phyloP scores from a whole-genome alignment of 106 monocot genomes.

The Gastrodia elata region DNA sequence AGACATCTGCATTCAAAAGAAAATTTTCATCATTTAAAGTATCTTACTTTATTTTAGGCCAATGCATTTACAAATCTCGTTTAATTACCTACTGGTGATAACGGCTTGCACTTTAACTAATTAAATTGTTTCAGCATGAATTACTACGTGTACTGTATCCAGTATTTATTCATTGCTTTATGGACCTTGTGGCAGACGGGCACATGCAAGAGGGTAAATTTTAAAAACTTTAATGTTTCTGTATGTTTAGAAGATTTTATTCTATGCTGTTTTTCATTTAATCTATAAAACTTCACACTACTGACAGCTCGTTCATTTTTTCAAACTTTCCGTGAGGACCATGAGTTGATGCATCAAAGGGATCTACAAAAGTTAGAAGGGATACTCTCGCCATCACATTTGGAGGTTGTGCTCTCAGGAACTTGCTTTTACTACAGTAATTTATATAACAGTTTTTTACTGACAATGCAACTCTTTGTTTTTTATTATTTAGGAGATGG shows the following conservation, averaged over 20 bases:
- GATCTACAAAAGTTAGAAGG: slow-evolving; percentile 98
- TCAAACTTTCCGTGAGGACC: slow-evolving; percentile 75
- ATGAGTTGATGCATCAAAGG: slow-evolving; percentile 79
- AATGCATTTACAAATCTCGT: not conserved
- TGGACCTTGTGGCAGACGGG: slow-evolving; percentile 90
- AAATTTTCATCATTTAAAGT: slow-evolving; percentile 4
- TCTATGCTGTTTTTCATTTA: not conserved
- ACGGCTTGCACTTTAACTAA: not conserved
- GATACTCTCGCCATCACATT: slow-evolving; percentile 85
- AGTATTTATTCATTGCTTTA: slow-evolving; percentile 88
- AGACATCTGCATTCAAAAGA: not conserved
- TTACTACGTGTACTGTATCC: slow-evolving; percentile 90
- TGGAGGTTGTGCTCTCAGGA: slow-evolving; percentile 47
- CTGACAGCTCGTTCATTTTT: slow-evolving; percentile 84
- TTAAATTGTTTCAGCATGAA: slow-evolving; percentile 57
- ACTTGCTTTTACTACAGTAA: not conserved
- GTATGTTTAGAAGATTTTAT: not conserved
- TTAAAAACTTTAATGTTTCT: not conserved
- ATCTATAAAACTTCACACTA: slow-evolving; percentile 6
- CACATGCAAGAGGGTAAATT: slow-evolving; percentile 70
- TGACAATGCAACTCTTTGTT: slow-evolving; percentile 8
- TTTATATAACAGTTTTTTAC: not conserved
- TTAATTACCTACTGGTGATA: not conserved
- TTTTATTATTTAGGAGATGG: slow-evolving; percentile 73
- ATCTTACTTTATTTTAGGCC: not conserved